A percentile compares a stretch with the other conserved stretches of the same genome.
phyloP scores from a whole-genome alignment of 2,329 filamentous ascomycete species.

The Fusarium sublunatum region DNA sequence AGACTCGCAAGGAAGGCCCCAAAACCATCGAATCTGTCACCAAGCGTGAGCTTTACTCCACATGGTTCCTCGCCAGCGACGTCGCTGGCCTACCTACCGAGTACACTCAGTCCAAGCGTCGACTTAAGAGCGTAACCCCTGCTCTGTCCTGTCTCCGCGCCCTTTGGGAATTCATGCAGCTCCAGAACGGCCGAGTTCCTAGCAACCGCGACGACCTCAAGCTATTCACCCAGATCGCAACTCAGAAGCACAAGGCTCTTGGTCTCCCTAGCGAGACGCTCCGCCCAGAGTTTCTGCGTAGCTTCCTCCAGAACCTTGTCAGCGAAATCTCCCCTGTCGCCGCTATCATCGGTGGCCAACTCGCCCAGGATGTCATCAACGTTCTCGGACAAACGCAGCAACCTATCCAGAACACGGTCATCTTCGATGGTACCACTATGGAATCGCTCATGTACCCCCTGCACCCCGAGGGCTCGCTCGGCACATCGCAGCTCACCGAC shows the following conservation, averaged over 20 bases:
- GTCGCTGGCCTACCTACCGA: conserved; percentile 77
- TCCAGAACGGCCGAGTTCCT: conserved; percentile 65
- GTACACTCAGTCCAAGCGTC: conserved; percentile 73
- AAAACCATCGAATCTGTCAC: conserved; percentile 87
- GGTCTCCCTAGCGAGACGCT: conserved; percentile 75
- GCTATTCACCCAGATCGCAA: conserved; percentile 81
- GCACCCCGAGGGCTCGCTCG: conserved; percentile 73
- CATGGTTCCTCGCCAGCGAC: conserved; percentile 84
- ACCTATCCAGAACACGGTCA: conserved; percentile 92
- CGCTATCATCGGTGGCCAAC: conserved; percentile 87
- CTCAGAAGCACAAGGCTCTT: conserved; percentile 80
- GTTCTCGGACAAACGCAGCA: conserved; percentile 91
- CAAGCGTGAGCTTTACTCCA: conserved; percentile 91
- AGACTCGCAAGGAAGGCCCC: conserved; percentile 73
- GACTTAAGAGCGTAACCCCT: conserved; percentile 81
- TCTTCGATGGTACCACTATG: conserved; percentile 88
- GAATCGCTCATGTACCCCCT: conserved; percentile 84
- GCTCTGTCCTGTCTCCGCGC: conserved; percentile 87
- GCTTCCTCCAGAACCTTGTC: conserved; percentile 87
- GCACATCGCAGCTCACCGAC: conserved; percentile 58
- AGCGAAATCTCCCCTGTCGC: conserved; percentile 87
- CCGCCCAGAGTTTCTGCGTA: conserved; percentile 77
- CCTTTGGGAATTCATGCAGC: conserved; percentile 81
- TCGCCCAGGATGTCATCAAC: conserved; percentile 98
- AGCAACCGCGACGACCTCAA: conserved; percentile 73